Evolutionary conservation across 2,329 filamentous ascomycete species (phyloP), one percentile per base, ranked within the genome.

Genomic region (Dryadomyces quercus-mongolicae): DNA sequence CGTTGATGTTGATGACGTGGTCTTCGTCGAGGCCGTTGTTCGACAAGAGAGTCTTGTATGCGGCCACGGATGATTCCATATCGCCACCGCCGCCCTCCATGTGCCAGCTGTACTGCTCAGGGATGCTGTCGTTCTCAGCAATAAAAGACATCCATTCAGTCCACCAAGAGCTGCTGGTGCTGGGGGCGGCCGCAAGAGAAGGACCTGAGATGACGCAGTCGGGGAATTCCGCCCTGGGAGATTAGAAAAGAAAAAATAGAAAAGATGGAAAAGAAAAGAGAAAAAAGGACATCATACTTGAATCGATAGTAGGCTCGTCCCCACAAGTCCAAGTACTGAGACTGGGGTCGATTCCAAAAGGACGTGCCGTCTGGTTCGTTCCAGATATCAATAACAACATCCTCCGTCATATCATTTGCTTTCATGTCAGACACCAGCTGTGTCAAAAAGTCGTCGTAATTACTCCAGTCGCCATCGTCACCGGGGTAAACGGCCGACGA

Each of bases 311-410:
- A 56, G 7, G 55, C 49, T 8, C 57, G 50, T 8, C 56, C 63
- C 61, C 68, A 74, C 45, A 71, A 61, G 46, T 71, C 60, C 10
- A 74, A 55, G 52, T 64, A 75, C 55, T 75, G 72, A 13, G 63
- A 31, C 57, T 67, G 65, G 1, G 57, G 49, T 3, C 70, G 62
- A 63, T 68, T 69, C 66, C 73, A 76, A 48, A 61, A 62, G 4
- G 12, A 46, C 3, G 46, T 46, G 10, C 62, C 18, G 53, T 78
- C 75, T 0, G 76, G 73, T 62, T 79, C 76, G 54, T 79, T 79
- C 76, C 76, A 79, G 40, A 77, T 70, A 52, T 79, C 76, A 10
- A 73, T 62, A 0, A 73, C 65, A 0, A 78, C 58, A 0, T 66
- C 68, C 0, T 63, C 63, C 20, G 60, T 64, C 61, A 66, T 68